Base-by-base conservation (phyloP, 306 rosid species). In the Carpinus fangiana region DNA sequence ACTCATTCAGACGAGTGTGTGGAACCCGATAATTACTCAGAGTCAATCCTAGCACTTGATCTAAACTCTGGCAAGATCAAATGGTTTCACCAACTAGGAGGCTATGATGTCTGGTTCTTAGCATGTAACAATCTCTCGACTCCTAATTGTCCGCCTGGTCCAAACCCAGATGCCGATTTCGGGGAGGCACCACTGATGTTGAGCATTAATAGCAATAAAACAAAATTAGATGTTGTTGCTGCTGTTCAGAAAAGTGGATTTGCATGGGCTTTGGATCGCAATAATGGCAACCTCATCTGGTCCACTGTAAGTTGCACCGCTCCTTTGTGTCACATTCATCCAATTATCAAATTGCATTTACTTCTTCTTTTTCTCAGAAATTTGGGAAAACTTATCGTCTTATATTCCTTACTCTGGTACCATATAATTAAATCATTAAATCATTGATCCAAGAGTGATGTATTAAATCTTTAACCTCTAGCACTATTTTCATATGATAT, bases 171-270 rank as follows among this genome's bases (percentile, higher is more conserved):
- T 75, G 85, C 89, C 0, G 92, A 89, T 83, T 91, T 91, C n/a
- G 89, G 87, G 0, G 96, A 89, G 59, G 87, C 89, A 2, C 96
- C 96, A 1, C 79, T 91, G 81, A 83, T 87, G 88, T 16, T 91
- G 14, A 87, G 76, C 18, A 43, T 54, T 21, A 4, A 31, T 36
- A 70, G 73, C 18, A 78, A 85, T 73, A 80, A 84, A 38, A 57
- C 71, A 4, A 83, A 69, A 56, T 52, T 31, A 9, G 96, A 89
- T 53, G 48, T 89, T 31, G 92, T 87, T 47, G 89, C 75, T 36
- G 92, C 92, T 18, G 87, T 88, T 41, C 93, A 89, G 70, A 91
- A 91, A 75, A 91, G 90, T 76, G 96, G 96, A 0, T 81, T 21
- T 28, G 89, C 92, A 0, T 91, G 93, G 93, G 92, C 93, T 65